Evolutionary conservation across 805 yeast genomes (phyloP), one percentile per base, ranked within the genome.

Genomic region (Debaryomyces hansenii): DNA sequence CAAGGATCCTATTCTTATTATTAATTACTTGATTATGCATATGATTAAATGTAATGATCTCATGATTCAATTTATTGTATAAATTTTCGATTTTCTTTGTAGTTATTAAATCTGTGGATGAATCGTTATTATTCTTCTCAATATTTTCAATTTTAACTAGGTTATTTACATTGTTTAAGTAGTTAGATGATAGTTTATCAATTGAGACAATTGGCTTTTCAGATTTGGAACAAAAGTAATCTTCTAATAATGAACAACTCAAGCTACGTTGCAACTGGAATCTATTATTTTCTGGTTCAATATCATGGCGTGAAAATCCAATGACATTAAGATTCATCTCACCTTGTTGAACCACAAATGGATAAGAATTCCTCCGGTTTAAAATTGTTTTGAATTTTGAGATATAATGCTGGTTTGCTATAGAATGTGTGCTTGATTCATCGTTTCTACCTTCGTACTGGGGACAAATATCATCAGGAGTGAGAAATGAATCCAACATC

Each of bases 301-400:
- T 12, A 2, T 48, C 51, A 33, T 47, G 47, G 15, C 50, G 51
- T 3, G 51, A 37, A n/a, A 45, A 54, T 38, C 59, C 67, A 11
- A 62, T 40, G 6, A 54, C 40, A 20, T 56, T 55, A 10, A 66
- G 41, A 44, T 60, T 64, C 14, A 47, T 44, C 20, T 60, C 63
- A 3, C 38, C 45, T 4, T 47, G 33, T 8, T 51, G 44, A 8
- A 41, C 40, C 28, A 51, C 31, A 6, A 51, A 55, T 1, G 77
- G 75, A 38, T 31, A 69, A 1, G 76, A 70, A 45, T 60, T 67
- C 42, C 77, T 58, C 28, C 77, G 49, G 45, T 63, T 64, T 51
- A 68, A 55, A 8, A 40, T 37, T 14, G 37, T 28, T 12, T 48
- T 55, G 41, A 59, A 53, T 16, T 37, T 32, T 40, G 42, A 21